Base-by-base conservation (phyloP, 176 grass and related monocot genomes). In the Elaeis guineensis region DNA sequence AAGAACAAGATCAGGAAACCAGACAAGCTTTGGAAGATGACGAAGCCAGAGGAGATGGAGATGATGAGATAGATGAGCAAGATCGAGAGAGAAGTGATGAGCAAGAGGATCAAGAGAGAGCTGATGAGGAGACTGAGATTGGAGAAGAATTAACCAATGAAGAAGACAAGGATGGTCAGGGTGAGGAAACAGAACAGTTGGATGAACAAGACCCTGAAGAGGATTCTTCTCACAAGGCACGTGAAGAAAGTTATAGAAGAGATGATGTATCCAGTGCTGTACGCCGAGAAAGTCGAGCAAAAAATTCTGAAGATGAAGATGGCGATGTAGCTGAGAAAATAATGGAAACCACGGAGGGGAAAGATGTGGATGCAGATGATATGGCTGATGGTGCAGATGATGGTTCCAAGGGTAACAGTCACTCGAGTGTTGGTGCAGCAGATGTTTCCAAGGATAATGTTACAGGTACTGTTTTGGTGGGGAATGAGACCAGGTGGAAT, bases 61-160 rank as follows among this genome's bases (percentile, higher is more conserved):
- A 72, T n/a, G 69, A 72, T 28, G 69, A 51, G 49, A 52, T 62
- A 2, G 57, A 59, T 19, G 69, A 61, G 49, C 70, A 63, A 55
- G 70, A 73, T 22, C 50, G 19, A 22, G 70, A 73, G 20, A 50
- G 25, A 72, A 58, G 18, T 14, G 57, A 62, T 23, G 69, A 72
- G 50, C 49, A 63, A 30, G 70, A 73, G 25, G 68, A 59, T 12
- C 39, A 51, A 28, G 68, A 60, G 21, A 24, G 62, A 3, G 55
- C 15, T 3, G 68, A 60, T 48, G 51, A 73, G 14, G 68, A 56
- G 21, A 17, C 44, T 21, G 69, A 71, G 25, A 49, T 53, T 50
- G 48, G 18, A 32, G 57, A 72, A 8, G 69, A 72, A 3, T 19
- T 16, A 12, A 7, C 50, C 17, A 53, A 28, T 30, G 64, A 68